These are phyloP conservation scores for Lophiotrema nucula DNA, from an alignment of 495 filamentous ascomycete species.

Conservation along the genomic window DNA sequence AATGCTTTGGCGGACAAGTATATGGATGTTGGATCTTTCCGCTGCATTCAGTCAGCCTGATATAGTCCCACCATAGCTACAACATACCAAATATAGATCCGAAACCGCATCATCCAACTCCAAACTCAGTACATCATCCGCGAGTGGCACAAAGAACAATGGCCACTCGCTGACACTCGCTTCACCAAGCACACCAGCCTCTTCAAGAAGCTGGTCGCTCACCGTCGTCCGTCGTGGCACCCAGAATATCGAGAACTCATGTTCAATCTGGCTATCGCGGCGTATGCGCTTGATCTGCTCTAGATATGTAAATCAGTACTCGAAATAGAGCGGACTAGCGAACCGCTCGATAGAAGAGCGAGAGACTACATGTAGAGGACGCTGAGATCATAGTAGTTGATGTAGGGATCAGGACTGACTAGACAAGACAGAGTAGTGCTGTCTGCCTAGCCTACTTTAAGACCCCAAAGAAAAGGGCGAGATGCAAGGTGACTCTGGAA, in stretches of 20 bases:
- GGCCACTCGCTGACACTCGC: conserved; percentile 82
- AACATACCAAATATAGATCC: conserved; percentile 76
- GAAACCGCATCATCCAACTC: conserved; percentile 84
- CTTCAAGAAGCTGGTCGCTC: conserved; percentile 87
- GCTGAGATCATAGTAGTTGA: conserved; percentile 45
- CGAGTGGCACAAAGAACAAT: conserved; percentile 85
- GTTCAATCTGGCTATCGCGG: conserved; percentile 76
- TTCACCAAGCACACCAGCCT: conserved; percentile 89
- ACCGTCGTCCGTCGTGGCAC: conserved; percentile 87
- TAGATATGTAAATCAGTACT: no score
- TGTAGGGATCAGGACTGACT: conserved; percentile 68
- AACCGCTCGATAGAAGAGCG: conserved; percentile 14
- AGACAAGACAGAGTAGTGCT: conserved; percentile 58
- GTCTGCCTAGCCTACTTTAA: conserved; percentile 64
- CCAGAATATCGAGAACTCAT: conserved; percentile 95
- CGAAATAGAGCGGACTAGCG: no score
- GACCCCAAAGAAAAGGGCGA: conserved; percentile 42
- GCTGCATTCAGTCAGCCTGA: conserved; percentile 48
- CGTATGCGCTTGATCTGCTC: conserved; percentile 90
- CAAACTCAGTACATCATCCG: conserved; percentile 85
- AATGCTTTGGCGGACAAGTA: conserved; percentile 88
- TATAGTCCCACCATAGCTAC: background rate
- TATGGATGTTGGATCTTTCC: conserved; percentile 85
- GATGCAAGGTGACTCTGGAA: background rate
- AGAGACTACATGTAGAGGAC: conserved; percentile 14